Conservation (phyloP, 2,329 filamentous ascomycete species). For the Trichoderma pleuroti region DNA sequence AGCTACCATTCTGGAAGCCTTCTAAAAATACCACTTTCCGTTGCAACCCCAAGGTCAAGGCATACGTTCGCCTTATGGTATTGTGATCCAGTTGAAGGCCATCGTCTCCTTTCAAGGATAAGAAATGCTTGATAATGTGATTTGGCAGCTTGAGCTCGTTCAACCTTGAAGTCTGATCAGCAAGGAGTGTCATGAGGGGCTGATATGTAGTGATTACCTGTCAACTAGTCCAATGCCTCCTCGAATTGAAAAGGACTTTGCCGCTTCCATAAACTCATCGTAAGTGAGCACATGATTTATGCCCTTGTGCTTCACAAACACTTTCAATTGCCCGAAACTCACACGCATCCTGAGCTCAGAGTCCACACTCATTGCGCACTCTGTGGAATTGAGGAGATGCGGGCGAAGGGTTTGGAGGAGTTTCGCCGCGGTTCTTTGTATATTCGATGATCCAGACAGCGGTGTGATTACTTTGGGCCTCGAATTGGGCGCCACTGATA, state of each 20-base stretch:
- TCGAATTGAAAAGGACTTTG: constrained; percentile 28
- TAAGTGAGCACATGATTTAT: constrained; percentile 25
- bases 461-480: constrained; percentile 24
- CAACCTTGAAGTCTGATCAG: constrained; percentile 11
- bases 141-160: constrained; percentile 2
- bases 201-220: constrained; percentile 24
- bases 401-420: constrained; percentile 23
- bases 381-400: constrained; percentile 25
- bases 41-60: constrained; percentile 24
- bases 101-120: not conserved
- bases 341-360: constrained; percentile 32
- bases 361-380: constrained; percentile 27
- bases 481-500: constrained; percentile 26
- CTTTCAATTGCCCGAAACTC: constrained; percentile 32
- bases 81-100: constrained; percentile 21
- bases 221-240: constrained; percentile 31
- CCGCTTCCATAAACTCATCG: constrained; percentile 26
- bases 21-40: constrained; percentile 26
- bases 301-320: constrained; percentile 28
- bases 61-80: constrained; percentile 21
- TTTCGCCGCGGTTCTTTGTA: not conserved
- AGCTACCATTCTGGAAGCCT: constrained; percentile 1
- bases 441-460: not conserved
- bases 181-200: not conserved
- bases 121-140: constrained; percentile 17